phyloP scores from a whole-genome alignment of 2,329 filamentous ascomycete genomes.

The Calonectria hawksworthii region DNA sequence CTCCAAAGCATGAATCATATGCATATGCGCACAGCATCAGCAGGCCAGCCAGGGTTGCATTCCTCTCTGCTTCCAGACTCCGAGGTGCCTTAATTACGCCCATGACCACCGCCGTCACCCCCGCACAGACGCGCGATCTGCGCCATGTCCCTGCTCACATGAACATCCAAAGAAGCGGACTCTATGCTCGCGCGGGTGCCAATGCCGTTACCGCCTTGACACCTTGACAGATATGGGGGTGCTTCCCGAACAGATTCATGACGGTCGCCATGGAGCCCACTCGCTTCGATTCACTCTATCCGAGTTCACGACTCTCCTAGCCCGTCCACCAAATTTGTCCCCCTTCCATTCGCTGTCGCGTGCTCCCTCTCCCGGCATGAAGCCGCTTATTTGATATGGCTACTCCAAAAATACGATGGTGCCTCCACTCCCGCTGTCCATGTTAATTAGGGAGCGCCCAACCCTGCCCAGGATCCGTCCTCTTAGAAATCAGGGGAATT shows the following conservation, averaged over 20 bases:
- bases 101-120: neutral
- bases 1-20: neutral
- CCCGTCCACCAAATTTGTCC: neutral
- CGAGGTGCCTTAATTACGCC: neutral
- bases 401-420: constrained; percentile 9
- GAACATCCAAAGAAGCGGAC: neutral
- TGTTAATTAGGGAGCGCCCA: constrained; percentile 2
- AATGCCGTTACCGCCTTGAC: neutral
- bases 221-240: neutral
- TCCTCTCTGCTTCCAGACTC: neutral
- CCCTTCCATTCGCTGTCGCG: constrained; percentile 3
- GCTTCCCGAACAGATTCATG: neutral
- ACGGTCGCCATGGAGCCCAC: neutral
- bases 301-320: neutral
- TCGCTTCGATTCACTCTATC: neutral
- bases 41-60: constrained; percentile 1
- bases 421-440: neutral
- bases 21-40: constrained; percentile 13
- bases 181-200: constrained; percentile 6
- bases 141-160: constrained; percentile 4
- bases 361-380: neutral
- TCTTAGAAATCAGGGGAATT: constrained; percentile 6
- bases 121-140: constrained; percentile 18
- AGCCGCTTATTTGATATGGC: neutral
- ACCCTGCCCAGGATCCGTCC: neutral